Base-by-base conservation (phyloP, 441 rosid species). In the Biscutella auriculata region DNA sequence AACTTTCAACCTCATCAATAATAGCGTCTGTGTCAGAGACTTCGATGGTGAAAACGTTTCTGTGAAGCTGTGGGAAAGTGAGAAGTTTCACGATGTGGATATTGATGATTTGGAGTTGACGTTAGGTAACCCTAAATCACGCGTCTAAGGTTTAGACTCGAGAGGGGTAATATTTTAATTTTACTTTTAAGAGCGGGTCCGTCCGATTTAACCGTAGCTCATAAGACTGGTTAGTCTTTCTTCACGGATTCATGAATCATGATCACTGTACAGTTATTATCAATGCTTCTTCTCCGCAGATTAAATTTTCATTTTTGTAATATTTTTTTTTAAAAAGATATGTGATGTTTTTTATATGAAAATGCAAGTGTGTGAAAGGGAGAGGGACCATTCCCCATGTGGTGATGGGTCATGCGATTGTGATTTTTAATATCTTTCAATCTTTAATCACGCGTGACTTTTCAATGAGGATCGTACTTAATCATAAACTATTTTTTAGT, bases 41-140 rank as follows among this genome's bases (percentile, higher is more conserved):
- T n/a, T n/a, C n/a, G 13, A 39, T 75, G 66, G 30, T 77, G 70
- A 57, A 47, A 33, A 57, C 67, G 60, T 56, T 34, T 55, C 55
- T 10, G 89, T 83, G 39, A 83, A 68, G 65, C 78, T 86, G 3
- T 80, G 89, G 89, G 86, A 83, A 49, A 86, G 89, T 25, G 86
- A 83, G 73, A 79, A 68, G 73, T 80, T 83, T 60, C 89, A 83
- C 53, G 86, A 83, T 23, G 51, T 83, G 12, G 82, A 55, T 19
- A 73, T 80, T 17, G 89, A 80, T 62, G 84, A 83, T 67, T 75
- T 83, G 45, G 89, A 80, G 57, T 75, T 74, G 16, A 74, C 78
- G 50, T 67, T 74, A 50, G 75, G 78, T 39, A 5, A 49, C 48
- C 14, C 67, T 6, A 55, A 55, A 47, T 39, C 36, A 29, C 72